Evolutionary conservation across 2,329 filamentous ascomycete species (phyloP).

Genomic region (Xylariaceae sp.): DNA sequence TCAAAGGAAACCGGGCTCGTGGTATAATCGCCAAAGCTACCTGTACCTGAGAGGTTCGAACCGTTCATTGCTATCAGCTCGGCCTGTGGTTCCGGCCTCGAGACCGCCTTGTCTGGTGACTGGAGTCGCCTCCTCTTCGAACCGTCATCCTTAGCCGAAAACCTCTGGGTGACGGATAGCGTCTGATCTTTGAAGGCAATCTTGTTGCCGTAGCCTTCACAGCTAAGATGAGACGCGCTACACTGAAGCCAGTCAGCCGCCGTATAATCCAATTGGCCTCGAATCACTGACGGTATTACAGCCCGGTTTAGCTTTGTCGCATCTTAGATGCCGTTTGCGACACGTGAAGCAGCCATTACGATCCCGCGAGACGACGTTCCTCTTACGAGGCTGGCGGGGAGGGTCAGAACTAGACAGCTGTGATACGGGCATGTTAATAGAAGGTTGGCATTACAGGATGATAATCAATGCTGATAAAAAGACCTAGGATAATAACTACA

Average conservation of each 20-base stretch:
- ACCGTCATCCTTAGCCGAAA: background rate
- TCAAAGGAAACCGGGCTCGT: background rate
- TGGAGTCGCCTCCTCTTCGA: background rate
- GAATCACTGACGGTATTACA: constrained; percentile 17
- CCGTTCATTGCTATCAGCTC: background rate
- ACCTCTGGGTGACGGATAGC: constrained; percentile 13
- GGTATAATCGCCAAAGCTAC: background rate
- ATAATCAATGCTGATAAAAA: no score
- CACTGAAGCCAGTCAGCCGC: constrained; percentile 14
- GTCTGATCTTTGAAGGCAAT: constrained; percentile 25
- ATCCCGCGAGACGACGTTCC: constrained; percentile 24
- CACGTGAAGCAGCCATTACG: constrained; percentile 24
- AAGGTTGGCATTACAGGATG: no score
- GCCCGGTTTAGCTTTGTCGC: constrained; percentile 21
- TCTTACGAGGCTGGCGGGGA: constrained; percentile 7
- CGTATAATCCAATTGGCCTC: background rate
- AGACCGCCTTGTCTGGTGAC: background rate
- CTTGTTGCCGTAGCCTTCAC: constrained; percentile 22
- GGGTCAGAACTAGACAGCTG: background rate
- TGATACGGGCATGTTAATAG: no score
- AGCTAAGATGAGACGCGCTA: constrained; percentile 10
- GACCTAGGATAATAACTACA: no score
- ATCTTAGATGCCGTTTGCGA: constrained; percentile 16
- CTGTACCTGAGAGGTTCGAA: background rate
- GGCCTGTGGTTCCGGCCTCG: background rate